Percentiles rank a stretch among this genome's conserved stretches.
Conservation (phyloP, 179 eudicot species). For the Beta macrorhiza region DNA sequence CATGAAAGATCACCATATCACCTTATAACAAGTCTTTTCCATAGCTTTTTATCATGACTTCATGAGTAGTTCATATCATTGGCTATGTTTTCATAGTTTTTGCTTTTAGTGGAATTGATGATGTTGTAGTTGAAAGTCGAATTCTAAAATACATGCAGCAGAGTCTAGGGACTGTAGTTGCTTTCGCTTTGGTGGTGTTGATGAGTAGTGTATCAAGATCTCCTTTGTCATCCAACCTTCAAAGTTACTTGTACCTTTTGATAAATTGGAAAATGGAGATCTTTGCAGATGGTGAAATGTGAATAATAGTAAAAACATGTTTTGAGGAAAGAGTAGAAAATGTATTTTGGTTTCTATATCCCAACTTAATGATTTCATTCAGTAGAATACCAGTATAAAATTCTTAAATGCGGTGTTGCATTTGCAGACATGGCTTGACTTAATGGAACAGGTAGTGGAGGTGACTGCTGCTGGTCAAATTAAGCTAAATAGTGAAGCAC, state of each 20-base stretch:
- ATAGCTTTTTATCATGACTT: no score
- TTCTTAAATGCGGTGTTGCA: background rate
- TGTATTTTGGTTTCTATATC: background rate
- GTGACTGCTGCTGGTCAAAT: slow-evolving; percentile 46
- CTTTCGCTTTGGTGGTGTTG: background rate
- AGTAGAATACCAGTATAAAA: background rate
- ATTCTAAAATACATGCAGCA: background rate
- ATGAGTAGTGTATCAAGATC: background rate
- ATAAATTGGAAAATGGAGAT: background rate
- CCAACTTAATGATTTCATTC: background rate
- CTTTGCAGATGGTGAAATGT: background rate
- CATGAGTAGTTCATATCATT: background rate
- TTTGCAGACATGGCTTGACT: slow-evolving; percentile 77
- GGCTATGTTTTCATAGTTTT: background rate
- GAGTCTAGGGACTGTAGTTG: background rate
- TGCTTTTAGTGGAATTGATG: background rate
- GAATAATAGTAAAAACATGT: background rate
- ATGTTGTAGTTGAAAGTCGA: background rate
- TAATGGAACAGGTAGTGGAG: slow-evolving; percentile 57
- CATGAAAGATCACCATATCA: background rate
- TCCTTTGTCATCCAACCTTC: background rate
- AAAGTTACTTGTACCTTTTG: background rate
- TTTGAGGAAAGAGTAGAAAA: background rate
- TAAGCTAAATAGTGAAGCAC: slow-evolving; percentile 59
- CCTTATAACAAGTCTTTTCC: background rate